A percentile compares a stretch with the other conserved stretches of the same genome.
These are phyloP conservation scores for Penicillium sp. DNA, from an alignment of 2,329 filamentous ascomycete species.

Conservation along the genomic window DNA sequence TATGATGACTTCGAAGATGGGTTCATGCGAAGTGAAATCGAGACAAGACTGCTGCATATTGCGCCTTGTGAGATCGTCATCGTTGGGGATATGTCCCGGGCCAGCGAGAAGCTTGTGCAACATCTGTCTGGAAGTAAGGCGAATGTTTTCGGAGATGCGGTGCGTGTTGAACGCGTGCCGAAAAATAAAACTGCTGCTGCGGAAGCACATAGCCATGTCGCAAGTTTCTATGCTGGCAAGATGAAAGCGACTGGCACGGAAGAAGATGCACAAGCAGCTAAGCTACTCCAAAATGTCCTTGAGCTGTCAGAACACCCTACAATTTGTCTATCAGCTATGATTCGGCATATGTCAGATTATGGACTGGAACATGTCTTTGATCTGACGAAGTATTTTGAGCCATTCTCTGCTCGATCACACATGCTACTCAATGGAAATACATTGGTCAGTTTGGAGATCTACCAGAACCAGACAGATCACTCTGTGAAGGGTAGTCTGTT, in stretches of 20 bases:
- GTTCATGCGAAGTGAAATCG: constrained; percentile 95
- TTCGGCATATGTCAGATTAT: constrained; percentile 87
- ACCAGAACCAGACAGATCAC: constrained; percentile 89
- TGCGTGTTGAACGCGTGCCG: constrained; percentile 76
- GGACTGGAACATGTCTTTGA: constrained; percentile 94
- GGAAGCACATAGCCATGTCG: constrained; percentile 84
- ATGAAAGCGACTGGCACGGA: constrained; percentile 61
- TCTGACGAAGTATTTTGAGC: constrained; percentile 94
- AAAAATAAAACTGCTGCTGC: constrained; percentile 79
- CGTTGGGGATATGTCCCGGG: constrained; percentile 84
- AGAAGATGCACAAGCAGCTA: constrained; percentile 58
- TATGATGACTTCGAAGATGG: constrained; percentile 96
- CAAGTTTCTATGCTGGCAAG: constrained; percentile 88
- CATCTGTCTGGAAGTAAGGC: constrained; percentile 87
- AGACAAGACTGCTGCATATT: constrained; percentile 92
- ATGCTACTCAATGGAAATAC: constrained; percentile 97
- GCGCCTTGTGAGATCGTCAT: constrained; percentile 94
- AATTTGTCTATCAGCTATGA: constrained; percentile 94
- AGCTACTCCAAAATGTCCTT: constrained; percentile 81
- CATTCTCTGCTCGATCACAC: constrained; percentile 89
- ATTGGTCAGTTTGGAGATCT: constrained; percentile 89
- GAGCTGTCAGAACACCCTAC: constrained; percentile 82
- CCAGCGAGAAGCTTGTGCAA: constrained; percentile 86
- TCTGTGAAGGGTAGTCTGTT: constrained; percentile 84
- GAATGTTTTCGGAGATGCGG: constrained; percentile 89